Conservation (phyloP, 2,329 filamentous ascomycete species). For the Diplocarpon rosae region DNA sequence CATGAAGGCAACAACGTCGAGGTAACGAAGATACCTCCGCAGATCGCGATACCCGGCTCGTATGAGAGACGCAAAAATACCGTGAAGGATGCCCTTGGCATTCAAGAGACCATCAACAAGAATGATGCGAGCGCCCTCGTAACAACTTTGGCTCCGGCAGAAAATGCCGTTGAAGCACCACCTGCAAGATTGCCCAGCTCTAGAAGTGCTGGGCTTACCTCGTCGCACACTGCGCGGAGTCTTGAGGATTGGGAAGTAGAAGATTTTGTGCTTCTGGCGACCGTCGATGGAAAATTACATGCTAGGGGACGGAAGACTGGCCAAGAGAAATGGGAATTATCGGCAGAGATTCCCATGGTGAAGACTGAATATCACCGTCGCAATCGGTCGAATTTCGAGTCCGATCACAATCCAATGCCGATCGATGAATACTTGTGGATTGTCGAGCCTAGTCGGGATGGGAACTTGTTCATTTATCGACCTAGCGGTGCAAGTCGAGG, state of each 20-base stretch:
- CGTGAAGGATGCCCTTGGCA: neutral
- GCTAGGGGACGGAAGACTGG: constrained; percentile 83
- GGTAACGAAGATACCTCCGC: constrained; percentile 19
- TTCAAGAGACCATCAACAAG: constrained; percentile 15
- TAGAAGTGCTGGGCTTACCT: constrained; percentile 53
- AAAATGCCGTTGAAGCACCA: constrained; percentile 94
- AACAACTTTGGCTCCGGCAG: constrained; percentile 85
- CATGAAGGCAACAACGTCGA: constrained; percentile 24
- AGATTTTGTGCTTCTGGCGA: constrained; percentile 99
- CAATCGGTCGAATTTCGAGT: constrained; percentile 50
- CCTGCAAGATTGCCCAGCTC: constrained; percentile 53
- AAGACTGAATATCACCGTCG: constrained; percentile 73
- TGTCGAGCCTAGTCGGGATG: constrained; percentile 82
- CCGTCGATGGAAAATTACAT: constrained; percentile 94
- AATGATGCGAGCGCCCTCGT: constrained; percentile 88
- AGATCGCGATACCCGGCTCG: neutral
- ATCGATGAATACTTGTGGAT: constrained; percentile 91
- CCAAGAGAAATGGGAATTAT: constrained; percentile 72
- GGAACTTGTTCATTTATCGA: constrained; percentile 76
- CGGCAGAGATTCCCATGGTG: constrained; percentile 77
- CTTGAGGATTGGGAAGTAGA: constrained; percentile 99
- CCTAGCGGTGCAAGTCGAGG: constrained; percentile 49
- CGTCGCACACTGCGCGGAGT: constrained; percentile 88
- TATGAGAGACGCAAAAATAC: constrained; percentile 6
- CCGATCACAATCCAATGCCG: constrained; percentile 43